Evolutionary conservation across 371 early-diverging fungal species (phyloP).

Genomic region (Coemansia sp.): DNA sequence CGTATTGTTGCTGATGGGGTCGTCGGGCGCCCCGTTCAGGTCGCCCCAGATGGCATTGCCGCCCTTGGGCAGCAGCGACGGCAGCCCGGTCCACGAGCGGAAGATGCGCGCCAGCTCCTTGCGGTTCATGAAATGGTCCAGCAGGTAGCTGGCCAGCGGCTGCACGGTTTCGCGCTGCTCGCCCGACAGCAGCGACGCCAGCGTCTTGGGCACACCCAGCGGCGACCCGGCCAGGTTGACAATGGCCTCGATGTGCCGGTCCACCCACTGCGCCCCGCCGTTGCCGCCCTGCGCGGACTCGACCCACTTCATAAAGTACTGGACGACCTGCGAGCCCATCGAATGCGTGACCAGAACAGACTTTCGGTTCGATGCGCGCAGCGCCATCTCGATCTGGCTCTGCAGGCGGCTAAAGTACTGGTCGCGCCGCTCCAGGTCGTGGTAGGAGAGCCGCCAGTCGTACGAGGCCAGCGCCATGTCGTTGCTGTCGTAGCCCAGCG

Average conservation of each 20-base stretch:
- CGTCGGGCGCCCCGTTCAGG: slow-evolving; percentile 65
- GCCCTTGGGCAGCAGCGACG: slow-evolving; percentile 84
- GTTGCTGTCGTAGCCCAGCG: slow-evolving; percentile 86
- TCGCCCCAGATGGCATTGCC: slow-evolving; percentile 83
- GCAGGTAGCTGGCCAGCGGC: slow-evolving; percentile 70
- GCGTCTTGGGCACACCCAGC: slow-evolving; percentile 86
- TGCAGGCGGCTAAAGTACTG: slow-evolving; percentile 81
- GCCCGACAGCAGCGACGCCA: slow-evolving; percentile 72
- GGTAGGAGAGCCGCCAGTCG: slow-evolving; percentile 89
- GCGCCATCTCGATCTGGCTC: slow-evolving; percentile 67
- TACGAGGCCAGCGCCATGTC: slow-evolving; percentile 87
- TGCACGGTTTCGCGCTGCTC: slow-evolving; percentile 90
- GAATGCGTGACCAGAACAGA: slow-evolving; percentile 67
- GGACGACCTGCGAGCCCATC: slow-evolving; percentile 72
- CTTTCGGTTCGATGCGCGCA: slow-evolving; percentile 56
- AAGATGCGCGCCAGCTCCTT: slow-evolving; percentile 75
- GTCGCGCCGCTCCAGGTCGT: slow-evolving; percentile 86
- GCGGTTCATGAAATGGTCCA: slow-evolving; percentile 85
- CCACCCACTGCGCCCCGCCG: slow-evolving; percentile 78
- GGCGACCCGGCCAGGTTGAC: slow-evolving; percentile 88
- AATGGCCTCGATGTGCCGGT: slow-evolving; percentile 77
- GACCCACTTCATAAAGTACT: slow-evolving; percentile 93
- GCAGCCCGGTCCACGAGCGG: slow-evolving; percentile 82
- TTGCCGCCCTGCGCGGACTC: slow-evolving; percentile 68
- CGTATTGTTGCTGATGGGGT: slow-evolving; percentile 20